A percentile compares a stretch with the other conserved stretches of the same genome.
Evolutionary conservation across 2,329 filamentous ascomycete genomes (phyloP).

Genomic region (Phialemoniopsis sp.): DNA sequence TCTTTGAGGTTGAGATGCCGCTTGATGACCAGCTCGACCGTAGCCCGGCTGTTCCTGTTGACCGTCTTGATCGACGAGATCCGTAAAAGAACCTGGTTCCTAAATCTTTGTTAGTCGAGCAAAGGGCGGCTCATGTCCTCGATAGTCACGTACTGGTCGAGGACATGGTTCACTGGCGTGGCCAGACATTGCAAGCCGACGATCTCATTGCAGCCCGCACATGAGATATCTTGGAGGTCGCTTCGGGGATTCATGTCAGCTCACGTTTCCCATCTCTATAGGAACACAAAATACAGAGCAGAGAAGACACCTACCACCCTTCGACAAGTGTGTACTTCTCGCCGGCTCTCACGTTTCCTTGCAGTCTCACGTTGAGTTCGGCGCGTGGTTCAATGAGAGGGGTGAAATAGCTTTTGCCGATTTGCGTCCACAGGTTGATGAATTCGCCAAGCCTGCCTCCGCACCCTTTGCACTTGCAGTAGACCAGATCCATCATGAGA

Average conservation of each 20-base stretch:
- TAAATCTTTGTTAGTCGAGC: slow-evolving; percentile 11
- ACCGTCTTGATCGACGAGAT: slow-evolving; percentile 20
- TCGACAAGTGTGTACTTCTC: slow-evolving; percentile 28
- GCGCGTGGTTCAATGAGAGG: slow-evolving; percentile 21
- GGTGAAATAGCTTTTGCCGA: slow-evolving; percentile 34
- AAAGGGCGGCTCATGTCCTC: not conserved
- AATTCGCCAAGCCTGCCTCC: slow-evolving; percentile 22
- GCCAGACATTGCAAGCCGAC: slow-evolving; percentile 29
- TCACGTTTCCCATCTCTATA: not conserved
- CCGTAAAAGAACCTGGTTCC: slow-evolving; percentile 30
- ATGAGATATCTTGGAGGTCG: slow-evolving; percentile 28
- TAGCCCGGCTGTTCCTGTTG: slow-evolving; percentile 3
- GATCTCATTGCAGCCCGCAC: slow-evolving; percentile 20
- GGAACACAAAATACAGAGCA: not conserved
- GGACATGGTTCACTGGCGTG: slow-evolving; percentile 27
- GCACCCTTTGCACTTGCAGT: slow-evolving; percentile 28
- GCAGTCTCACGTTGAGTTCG: slow-evolving; percentile 13
- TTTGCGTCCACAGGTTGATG: slow-evolving; percentile 32
- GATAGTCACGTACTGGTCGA: slow-evolving; percentile 24
- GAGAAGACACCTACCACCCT: slow-evolving; percentile 21
- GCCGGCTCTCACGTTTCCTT: slow-evolving; percentile 20
- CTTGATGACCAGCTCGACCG: slow-evolving; percentile 23
- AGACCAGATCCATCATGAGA: slow-evolving; percentile 26
- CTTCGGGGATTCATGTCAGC: slow-evolving; percentile 15
- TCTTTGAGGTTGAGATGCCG: slow-evolving; percentile 24